phyloP scores from a whole-genome alignment of 257 asterid species.

The Forsythia viridissima region DNA sequence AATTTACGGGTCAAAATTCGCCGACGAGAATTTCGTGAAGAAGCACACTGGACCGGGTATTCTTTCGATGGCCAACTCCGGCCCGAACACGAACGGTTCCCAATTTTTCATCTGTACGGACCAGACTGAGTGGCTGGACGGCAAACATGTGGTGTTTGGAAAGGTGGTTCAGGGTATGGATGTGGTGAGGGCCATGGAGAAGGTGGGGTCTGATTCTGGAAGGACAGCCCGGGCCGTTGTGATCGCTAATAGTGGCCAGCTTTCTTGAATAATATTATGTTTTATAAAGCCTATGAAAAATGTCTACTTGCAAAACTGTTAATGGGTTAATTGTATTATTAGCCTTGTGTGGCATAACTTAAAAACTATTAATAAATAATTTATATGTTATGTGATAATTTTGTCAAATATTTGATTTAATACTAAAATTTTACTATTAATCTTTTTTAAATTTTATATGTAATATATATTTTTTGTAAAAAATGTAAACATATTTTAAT shows the following conservation, averaged over 20 bases:
- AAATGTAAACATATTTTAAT: too few species aligned
- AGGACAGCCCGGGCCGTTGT: constrained; percentile 15
- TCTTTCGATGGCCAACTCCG: constrained; percentile 34
- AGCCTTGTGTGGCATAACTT: too few species aligned
- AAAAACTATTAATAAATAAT: background rate
- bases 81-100: constrained; percentile 31
- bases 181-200: constrained; percentile 26
- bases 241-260: constrained; percentile 18
- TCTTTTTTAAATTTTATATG: too few species aligned
- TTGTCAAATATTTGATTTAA: too few species aligned
- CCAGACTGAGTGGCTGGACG: constrained; percentile 30
- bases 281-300: background rate
- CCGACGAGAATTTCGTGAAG: constrained; percentile 27
- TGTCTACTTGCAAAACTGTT: background rate
- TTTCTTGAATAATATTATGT: constrained; percentile 1
- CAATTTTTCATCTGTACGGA: constrained; percentile 31
- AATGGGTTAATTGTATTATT: background rate
- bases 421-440: too few species aligned
- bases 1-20: constrained; percentile 23
- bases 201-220: constrained; percentile 20
- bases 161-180: constrained; percentile 23
- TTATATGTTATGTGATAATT: too few species aligned
- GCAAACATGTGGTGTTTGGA: constrained; percentile 36
- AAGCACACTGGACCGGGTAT: constrained; percentile 29
- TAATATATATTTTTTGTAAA: too few species aligned